Conservation (phyloP, 805 yeast genomes). For the Candida easanensis region DNA sequence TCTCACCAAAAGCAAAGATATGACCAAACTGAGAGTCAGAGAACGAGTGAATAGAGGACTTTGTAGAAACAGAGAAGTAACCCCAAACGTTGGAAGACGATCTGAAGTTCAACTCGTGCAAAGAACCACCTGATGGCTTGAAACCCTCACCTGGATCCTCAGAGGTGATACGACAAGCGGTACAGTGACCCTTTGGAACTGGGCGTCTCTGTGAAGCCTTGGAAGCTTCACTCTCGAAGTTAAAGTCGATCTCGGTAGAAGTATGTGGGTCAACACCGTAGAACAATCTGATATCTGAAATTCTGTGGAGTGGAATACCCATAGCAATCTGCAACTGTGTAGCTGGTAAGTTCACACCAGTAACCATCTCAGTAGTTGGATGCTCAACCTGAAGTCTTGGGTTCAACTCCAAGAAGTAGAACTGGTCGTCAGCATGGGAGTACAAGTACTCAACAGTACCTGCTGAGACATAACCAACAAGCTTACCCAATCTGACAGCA, state of each 20-base stretch:
- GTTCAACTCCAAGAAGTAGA: slow-evolving; percentile 93
- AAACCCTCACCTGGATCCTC: slow-evolving; percentile 99
- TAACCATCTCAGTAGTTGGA: slow-evolving; percentile 99
- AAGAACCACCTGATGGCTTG: slow-evolving; percentile 96
- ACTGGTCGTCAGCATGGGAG: slow-evolving; percentile 90
- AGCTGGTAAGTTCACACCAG: slow-evolving; percentile 97
- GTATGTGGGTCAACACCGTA: slow-evolving; percentile 97
- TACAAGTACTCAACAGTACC: slow-evolving; percentile 98
- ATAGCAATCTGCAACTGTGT: slow-evolving; percentile 98
- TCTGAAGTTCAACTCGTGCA: slow-evolving; percentile 94
- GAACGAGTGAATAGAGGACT: slow-evolving; percentile 96
- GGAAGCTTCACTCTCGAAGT: slow-evolving; percentile 71
- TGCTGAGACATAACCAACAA: slow-evolving; percentile 98
- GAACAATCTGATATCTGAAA: slow-evolving; percentile 85
- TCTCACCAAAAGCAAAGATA: slow-evolving; percentile 98
- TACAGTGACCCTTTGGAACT: slow-evolving; percentile 95
- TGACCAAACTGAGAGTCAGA: slow-evolving; percentile 99
- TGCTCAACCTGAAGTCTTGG: slow-evolving; percentile 99
- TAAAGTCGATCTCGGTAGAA: slow-evolving; percentile 85
- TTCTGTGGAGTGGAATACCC: slow-evolving; percentile 98
- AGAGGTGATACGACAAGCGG: slow-evolving; percentile 98
- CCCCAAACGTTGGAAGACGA: slow-evolving; percentile 99
- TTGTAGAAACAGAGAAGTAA: slow-evolving; percentile 94
- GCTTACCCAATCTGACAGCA: slow-evolving; percentile 93
- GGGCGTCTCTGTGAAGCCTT: slow-evolving; percentile 85